Base-by-base conservation (phyloP, 1,139 yeast genomes). In the Magnusiomyces ingens region DNA sequence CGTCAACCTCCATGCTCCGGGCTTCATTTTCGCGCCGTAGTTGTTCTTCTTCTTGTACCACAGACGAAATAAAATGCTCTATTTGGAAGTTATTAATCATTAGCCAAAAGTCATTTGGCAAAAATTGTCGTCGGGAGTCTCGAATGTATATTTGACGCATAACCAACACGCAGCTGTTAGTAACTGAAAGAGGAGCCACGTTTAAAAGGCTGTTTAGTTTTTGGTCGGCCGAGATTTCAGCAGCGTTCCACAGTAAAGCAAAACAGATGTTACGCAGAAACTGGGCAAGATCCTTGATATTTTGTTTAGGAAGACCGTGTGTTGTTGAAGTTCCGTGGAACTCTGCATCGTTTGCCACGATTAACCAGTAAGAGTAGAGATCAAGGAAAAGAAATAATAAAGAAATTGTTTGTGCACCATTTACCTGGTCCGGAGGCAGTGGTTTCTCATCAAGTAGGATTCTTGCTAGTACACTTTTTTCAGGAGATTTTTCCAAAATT, bases 331-430 rank as follows among this genome's bases (percentile, higher is more conserved):
- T 59, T 6, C 41, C 56, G 47, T 64, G 57, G 52, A 85, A 70
- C 62, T 85, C 95, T 21, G 73, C 69, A 64, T 89, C 96, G 56
- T 83, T 86, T 0, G 91, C 80, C 2, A 89, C 80, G 38, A 83
- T 77, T 22, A 84, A 65, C 68, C 80, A 74, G 59, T 80, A 80
- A 3, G 83, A 78, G 51, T 80, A 72, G 1, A 83, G 61, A 56
- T 82, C 84, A 51, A 81, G 70, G 38, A 78, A 69, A 2, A 77
- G 59, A 45, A 66, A 56, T 21, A 70, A 57, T 26, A 26, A 26
- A 8, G 32, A 26, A 26, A 26, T 8, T 26, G 32, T 26, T 37
- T 62, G 59, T 11, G 62, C 54, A 66, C 66, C 32, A 26, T 26
- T 26, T 26, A 26, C 32, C 32, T 26, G 32, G 32, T 8, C 32